Base-by-base conservation (phyloP, 1,284 basidiomycete species). In the Ustilago esculenta region DNA sequence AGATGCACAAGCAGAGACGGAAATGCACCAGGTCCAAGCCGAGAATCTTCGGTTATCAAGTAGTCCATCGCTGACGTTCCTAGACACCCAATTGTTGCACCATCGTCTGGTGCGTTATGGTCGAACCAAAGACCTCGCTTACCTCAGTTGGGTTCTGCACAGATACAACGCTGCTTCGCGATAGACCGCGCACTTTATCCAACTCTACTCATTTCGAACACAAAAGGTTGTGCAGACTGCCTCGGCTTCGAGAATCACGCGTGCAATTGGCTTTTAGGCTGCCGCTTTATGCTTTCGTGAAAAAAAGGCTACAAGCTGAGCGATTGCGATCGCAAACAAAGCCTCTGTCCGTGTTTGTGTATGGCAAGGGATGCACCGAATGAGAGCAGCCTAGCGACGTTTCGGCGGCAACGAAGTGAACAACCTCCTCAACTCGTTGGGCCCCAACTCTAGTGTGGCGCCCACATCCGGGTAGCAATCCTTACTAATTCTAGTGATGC, bases 61-160 rank as follows among this genome's bases (percentile, higher is more conserved):
- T 9, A 49, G 6, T 0, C 75, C 75, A 1, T 42, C 25, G 4
- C 48, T 79, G 23, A 43, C 30, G 1, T 79, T 79, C 24, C 21
- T 59, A 11, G 75, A 79, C 32, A 45, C 76, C 7, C 63, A 79
- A 42, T 43, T 79, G 3, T 48, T 79, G 15, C 75, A 79, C 42
- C 77, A 79, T 52, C 53, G 75, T 0, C 45, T 76, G 29, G 70
- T 78, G 2, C 42, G 64, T 15, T 61, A 58, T 20, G 48, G 37
- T 0, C 29, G 54, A 11, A 33, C 18, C 4, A 52, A 60, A 15
- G 61, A 65, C 12, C 20, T 70, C 4, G 60, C 57, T 0, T 65
- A 40, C 30, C 24, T 65, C 27, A 56, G 54, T 32, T 70, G 67
- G 67, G 20, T 65, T 20, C 24, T 65, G 9, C 52, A 63, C n/a